Conservation (phyloP, 1,139 yeast genomes). For the Suhomyces wounanorum region DNA sequence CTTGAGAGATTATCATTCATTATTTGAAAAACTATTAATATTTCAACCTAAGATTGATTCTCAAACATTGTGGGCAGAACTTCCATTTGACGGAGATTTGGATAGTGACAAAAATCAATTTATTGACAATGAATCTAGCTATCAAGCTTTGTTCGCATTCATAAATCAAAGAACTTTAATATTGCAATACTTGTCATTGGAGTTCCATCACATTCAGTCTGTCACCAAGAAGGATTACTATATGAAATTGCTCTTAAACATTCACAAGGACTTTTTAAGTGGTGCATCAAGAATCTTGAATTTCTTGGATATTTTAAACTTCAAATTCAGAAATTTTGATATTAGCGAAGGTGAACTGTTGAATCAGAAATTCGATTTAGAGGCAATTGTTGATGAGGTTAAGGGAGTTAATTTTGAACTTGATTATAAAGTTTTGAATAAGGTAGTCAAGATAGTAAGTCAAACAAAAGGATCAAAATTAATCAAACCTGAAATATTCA, state of each 20-base stretch:
- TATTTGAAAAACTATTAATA: constrained; percentile 54
- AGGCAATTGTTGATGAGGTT: constrained; percentile 29
- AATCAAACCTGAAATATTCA: constrained; percentile 12
- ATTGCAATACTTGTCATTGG: constrained; percentile 70
- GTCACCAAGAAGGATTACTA: constrained; percentile 57
- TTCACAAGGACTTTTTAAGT: constrained; percentile 42
- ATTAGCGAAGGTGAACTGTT: constrained; percentile 41
- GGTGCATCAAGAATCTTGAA: constrained; percentile 66
- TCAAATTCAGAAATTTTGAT: constrained; percentile 45
- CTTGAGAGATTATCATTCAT: constrained; percentile 47
- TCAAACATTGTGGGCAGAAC: constrained; percentile 54
- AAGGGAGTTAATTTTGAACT: constrained; percentile 20
- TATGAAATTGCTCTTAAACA: constrained; percentile 51
- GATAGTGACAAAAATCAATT: constrained; percentile 32
- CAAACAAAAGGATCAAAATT: constrained; percentile 24
- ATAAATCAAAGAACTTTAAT: constrained; percentile 62
- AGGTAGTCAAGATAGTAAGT: constrained; percentile 28
- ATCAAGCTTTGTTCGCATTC: constrained; percentile 62
- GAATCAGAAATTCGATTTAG: constrained; percentile 36
- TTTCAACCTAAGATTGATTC: constrained; percentile 57
- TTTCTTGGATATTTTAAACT: constrained; percentile 70
- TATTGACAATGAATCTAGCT: constrained; percentile 35
- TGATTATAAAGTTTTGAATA: constrained; percentile 27
- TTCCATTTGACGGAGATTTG: constrained; percentile 44
- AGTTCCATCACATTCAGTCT: constrained; percentile 67